phyloP scores from a whole-genome alignment of 805 yeast genomes.

The Danielozyma ontarioensis region DNA sequence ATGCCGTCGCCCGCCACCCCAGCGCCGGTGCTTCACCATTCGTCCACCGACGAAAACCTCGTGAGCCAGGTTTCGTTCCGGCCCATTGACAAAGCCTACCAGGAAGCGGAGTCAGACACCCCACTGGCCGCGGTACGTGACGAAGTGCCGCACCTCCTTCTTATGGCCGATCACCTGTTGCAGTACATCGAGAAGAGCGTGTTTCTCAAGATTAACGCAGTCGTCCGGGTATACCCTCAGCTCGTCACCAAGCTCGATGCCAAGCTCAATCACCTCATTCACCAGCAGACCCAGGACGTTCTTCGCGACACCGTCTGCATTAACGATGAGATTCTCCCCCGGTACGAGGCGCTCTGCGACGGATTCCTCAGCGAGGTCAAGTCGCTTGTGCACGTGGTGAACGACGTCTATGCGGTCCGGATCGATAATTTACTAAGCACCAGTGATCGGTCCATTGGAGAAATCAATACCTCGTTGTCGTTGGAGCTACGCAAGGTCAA shows the following conservation, averaged over 20 bases:
- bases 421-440: conserved; percentile 57
- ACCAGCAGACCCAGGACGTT: conserved; percentile 3
- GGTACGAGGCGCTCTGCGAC: conserved; percentile 26
- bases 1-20: too few relatives aligned
- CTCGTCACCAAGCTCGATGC: background rate
- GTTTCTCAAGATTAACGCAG: background rate
- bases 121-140: background rate
- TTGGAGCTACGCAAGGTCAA: conserved; percentile 51
- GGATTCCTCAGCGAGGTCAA: conserved; percentile 31
- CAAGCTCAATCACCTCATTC: conserved; percentile 3
- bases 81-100: background rate
- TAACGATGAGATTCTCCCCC: conserved; percentile 29
- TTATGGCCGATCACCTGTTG: background rate
- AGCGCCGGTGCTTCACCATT: background rate
- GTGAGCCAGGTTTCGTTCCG: background rate
- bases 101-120: background rate
- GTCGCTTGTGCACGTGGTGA: conserved; percentile 29
- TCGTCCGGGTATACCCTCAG: background rate
- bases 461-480: conserved; percentile 65
- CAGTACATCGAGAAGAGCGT: background rate
- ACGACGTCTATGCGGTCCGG: conserved; percentile 44
- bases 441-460: conserved; percentile 67
- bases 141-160: background rate
- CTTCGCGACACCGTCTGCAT: conserved; percentile 14
- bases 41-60: background rate